Base-by-base conservation (phyloP, 495 filamentous ascomycete species). In the Neurospora sp. region DNA sequence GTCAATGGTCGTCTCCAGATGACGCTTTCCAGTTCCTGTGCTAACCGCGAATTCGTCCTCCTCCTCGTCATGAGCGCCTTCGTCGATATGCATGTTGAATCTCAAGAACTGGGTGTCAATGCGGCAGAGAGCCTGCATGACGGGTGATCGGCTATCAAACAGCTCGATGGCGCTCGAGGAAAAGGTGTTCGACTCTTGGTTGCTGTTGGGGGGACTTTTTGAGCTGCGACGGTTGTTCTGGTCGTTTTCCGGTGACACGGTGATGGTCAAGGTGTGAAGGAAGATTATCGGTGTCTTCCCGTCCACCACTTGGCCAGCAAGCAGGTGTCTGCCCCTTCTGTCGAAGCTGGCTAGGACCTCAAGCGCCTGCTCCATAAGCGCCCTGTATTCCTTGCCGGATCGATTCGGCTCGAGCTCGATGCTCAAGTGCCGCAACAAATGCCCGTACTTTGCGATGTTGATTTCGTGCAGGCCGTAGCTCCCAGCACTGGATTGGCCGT, bases 351-450 rank as follows among this genome's bases (percentile, higher is more conserved):
- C 70, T 0, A 81, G 42, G 0, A 70, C 69, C 12, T 76, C 69
- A 27, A 82, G 76, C 0, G 79, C 79, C 16, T 20, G 14, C 0
- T 39, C 69, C 76, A 82, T 73, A 1, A 80, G 74, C 1, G 38
- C 35, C 39, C 75, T 48, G 70, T 82, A 82, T 18, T 74, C 31
- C 1, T 69, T 69, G 31, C 70, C 75, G 0, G 76, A 72, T 12
- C 82, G 78, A 73, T 80, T 84, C 1, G 69, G 46, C 23, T 83
- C 79, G 11, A 84, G 77, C 39, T 83, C 79, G 70, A 86, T 74
- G 59, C 73, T 75, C 69, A 84, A 41, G 35, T 80, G 73, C 2
- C 84, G 80, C 31, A 86, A 73, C 16, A 86, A 75, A 39, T 82
- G 78, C 5, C 80, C 82, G 35, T 80, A 82, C 9, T 77, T 77